Base-by-base conservation (phyloP, 805 yeast genomes). In the Torulaspora maleeae region DNA sequence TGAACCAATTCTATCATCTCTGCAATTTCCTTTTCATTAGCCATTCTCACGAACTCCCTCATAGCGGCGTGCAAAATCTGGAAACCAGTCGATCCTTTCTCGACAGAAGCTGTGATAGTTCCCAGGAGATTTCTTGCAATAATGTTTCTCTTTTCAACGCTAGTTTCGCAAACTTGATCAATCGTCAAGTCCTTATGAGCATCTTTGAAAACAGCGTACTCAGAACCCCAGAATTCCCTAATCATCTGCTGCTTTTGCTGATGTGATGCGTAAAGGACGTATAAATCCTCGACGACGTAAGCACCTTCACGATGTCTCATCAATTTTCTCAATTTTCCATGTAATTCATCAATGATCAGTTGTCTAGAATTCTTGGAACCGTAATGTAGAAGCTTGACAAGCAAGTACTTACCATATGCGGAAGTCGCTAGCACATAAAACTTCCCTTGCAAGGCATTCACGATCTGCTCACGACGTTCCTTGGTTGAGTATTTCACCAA, bases 281-380 rank as follows among this genome's bases (percentile, higher is more conserved):
- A 91, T 59, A 87, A 74, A 73, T 91, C 99, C 69, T 91, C 98
- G 53, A 90, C 89, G 32, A 91, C 98, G 60, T 91, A 89, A 11
- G 98, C 98, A 69, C 97, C 99, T 74, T 91, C 98, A 71, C 86
- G 83, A 70, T 91, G 97, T 73, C 95, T 82, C 93, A 91, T 88
- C 47, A 91, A 73, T 68, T 88, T 91, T 65, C 96, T 77, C 59
- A 87, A 78, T 57, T 83, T 82, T 40, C 99, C 99, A 61, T 89
- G 95, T 54, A 91, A 75, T 69, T 89, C 96, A 60, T 83, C 76
- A 45, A 90, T 75, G 45, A 91, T 83, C 29, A 79, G 55, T 43
- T 80, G 83, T 58, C 96, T 77, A 1, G 90, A 80, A 25, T 82
- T 82, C 61, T 82, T 87, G 5, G 91, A 78, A 5, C 99, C 99